phyloP scores from a whole-genome alignment of 495 filamentous ascomycete species.

The Mycothermus thermophilus region DNA sequence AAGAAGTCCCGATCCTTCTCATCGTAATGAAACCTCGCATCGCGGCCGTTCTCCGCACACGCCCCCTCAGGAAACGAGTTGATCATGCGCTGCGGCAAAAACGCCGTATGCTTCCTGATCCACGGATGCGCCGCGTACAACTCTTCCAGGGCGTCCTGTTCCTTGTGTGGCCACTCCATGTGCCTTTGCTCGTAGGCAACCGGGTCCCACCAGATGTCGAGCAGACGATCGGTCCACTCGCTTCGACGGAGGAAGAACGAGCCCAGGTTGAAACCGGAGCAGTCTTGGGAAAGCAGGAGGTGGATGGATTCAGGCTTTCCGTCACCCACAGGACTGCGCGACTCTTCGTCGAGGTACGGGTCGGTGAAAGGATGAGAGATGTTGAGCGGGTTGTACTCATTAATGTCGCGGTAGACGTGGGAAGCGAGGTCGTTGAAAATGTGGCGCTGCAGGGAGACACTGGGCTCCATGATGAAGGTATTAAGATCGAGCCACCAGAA shows the following conservation, averaged over 20 bases:
- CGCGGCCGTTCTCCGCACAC: constrained; percentile 58
- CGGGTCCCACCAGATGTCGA: constrained; percentile 98
- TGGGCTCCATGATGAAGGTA: constrained; percentile 95
- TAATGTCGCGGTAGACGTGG: constrained; percentile 89
- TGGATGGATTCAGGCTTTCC: constrained; percentile 61
- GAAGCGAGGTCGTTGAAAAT: constrained; percentile 68
- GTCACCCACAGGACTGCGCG: constrained; percentile 61
- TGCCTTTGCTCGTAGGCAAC: constrained; percentile 97
- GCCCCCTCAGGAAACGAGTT: constrained; percentile 89
- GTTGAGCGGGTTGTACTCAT: constrained; percentile 87
- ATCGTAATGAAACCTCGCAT: constrained; percentile 71
- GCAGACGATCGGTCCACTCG: constrained; percentile 76
- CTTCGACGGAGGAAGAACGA: constrained; percentile 84
- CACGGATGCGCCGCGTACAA: constrained; percentile 85
- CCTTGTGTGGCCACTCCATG: constrained; percentile 98
- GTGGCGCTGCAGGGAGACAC: constrained; percentile 77
- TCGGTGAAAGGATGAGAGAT: constrained; percentile 70
- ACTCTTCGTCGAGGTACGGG: constrained; percentile 56
- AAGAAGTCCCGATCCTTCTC: constrained; percentile 78
- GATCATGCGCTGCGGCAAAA: constrained; percentile 81
- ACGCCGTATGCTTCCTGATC: constrained; percentile 77
- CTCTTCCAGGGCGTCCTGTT: constrained; percentile 89
- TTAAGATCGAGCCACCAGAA: constrained; percentile 99
- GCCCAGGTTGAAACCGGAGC: constrained; percentile 88
- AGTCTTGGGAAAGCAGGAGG: constrained; percentile 84